These are phyloP conservation scores for Aspergillus uvarum DNA, from an alignment of 2,329 filamentous ascomycete species.

Conservation along the genomic window DNA sequence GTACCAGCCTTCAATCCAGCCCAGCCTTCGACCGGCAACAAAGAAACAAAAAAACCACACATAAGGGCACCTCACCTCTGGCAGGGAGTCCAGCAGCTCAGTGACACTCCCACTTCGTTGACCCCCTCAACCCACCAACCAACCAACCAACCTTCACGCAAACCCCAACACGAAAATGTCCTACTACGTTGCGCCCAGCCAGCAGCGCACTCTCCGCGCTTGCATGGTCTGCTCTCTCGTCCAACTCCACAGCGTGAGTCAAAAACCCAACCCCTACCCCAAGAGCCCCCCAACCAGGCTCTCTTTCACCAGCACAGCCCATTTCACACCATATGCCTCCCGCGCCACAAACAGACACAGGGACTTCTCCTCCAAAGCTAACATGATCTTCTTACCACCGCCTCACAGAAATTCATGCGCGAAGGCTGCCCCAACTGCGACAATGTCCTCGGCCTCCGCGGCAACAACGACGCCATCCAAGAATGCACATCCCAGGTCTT, in stretches of 20 bases:
- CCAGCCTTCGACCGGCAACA: not conserved
- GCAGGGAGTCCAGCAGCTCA: not conserved
- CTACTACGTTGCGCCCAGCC: slow-evolving; percentile 69
- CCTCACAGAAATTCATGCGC: slow-evolving; percentile 71
- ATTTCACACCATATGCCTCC: not conserved
- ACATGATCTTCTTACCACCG: not conserved
- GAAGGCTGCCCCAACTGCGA: slow-evolving; percentile 97
- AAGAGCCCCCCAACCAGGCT: not conserved
- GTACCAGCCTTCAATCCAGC: not conserved
- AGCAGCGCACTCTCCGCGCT: slow-evolving; percentile 84
- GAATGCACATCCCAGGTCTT: slow-evolving; percentile 96
- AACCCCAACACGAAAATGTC: slow-evolving; percentile 35
- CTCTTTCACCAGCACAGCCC: no score
- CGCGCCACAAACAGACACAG: not conserved
- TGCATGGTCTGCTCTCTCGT: slow-evolving; percentile 99
- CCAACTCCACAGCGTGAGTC: slow-evolving; percentile 67
- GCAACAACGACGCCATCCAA: slow-evolving; percentile 76
- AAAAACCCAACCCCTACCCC: no score
- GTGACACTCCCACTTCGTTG: not conserved
- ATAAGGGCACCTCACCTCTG: not conserved
- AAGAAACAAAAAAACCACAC: not conserved
- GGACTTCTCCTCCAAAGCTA: not conserved
- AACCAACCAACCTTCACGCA: not conserved
- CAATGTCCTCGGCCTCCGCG: slow-evolving; percentile 78
- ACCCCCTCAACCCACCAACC: not conserved